Conservation (phyloP, 345 rosid species). For the Zanthoxylum bungeanum region DNA sequence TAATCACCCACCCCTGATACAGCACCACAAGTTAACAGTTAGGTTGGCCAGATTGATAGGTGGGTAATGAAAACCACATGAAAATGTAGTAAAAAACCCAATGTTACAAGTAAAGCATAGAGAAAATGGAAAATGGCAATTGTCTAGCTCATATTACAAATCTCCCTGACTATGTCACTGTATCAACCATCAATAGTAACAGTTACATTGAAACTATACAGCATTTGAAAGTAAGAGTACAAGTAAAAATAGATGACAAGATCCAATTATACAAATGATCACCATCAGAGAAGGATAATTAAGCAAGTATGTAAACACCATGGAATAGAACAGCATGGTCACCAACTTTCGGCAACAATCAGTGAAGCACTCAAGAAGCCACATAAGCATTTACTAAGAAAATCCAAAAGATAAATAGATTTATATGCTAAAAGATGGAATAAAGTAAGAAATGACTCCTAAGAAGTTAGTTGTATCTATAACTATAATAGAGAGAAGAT, state of each 20-base stretch:
- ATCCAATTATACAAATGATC: not conserved
- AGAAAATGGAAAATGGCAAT: no score
- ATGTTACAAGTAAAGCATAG: not conserved
- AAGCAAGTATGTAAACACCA: not conserved
- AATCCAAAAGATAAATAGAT: not conserved
- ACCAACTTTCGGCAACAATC: not conserved
- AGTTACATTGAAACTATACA: no score
- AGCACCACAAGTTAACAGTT: constrained; percentile 3
- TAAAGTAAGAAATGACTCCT: not conserved
- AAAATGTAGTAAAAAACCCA: not conserved
- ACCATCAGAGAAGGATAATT: not conserved
- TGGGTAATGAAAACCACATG: not conserved
- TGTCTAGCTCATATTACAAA: not conserved
- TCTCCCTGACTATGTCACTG: no score
- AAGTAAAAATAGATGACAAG: not conserved
- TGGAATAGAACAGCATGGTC: not conserved
- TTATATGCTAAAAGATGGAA: not conserved
- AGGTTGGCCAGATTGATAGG: not conserved
- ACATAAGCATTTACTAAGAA: not conserved
- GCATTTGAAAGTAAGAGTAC: not conserved
- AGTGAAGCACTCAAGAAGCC: not conserved
- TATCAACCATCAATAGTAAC: no score
- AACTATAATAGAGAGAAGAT: not conserved
- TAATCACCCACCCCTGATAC: constrained; percentile 67
- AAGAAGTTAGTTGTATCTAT: not conserved